A percentile compares a stretch with the other conserved stretches of the same genome.
These are phyloP conservation scores for Exophiala sp. DNA, from an alignment of 2,329 filamentous ascomycete genomes.

Conservation along the genomic window DNA sequence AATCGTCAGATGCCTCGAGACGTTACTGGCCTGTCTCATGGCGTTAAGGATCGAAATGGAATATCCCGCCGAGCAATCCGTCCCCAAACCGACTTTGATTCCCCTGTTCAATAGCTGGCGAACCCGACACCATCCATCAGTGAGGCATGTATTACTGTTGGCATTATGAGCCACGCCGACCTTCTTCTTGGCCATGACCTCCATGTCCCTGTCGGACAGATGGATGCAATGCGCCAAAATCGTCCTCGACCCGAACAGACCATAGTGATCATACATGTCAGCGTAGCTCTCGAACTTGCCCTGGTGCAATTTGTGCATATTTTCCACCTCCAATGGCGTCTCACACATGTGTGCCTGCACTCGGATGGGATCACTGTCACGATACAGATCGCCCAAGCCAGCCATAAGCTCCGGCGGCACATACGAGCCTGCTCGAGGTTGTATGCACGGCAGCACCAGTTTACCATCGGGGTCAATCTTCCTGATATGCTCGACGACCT, in stretches of 20 bases:
- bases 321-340: constrained; percentile 54
- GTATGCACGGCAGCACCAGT: constrained; percentile 26
- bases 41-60: constrained; percentile 55
- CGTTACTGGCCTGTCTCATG: constrained; percentile 55
- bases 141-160: constrained; percentile 51
- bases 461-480: neutral
- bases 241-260: constrained; percentile 49
- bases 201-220: constrained; percentile 53
- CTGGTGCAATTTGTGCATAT: constrained; percentile 53
- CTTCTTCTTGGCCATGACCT: constrained; percentile 40
- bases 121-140: constrained; percentile 52
- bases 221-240: constrained; percentile 63
- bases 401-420: constrained; percentile 50
- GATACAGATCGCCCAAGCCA: constrained; percentile 38
- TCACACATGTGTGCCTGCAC: constrained; percentile 66
- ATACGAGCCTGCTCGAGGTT: constrained; percentile 24
- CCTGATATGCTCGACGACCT: constrained; percentile 39
- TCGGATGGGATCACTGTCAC: too few species aligned
- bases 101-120: constrained; percentile 50
- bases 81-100: constrained; percentile 60
- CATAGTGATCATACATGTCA: constrained; percentile 55
- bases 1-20: constrained; percentile 31
- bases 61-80: constrained; percentile 59
- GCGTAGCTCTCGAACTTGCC: constrained; percentile 50
- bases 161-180: constrained; percentile 61